Evolutionary conservation across 2,329 filamentous ascomycete species (phyloP).

Genomic region (Cladosporium cucumerinum): DNA sequence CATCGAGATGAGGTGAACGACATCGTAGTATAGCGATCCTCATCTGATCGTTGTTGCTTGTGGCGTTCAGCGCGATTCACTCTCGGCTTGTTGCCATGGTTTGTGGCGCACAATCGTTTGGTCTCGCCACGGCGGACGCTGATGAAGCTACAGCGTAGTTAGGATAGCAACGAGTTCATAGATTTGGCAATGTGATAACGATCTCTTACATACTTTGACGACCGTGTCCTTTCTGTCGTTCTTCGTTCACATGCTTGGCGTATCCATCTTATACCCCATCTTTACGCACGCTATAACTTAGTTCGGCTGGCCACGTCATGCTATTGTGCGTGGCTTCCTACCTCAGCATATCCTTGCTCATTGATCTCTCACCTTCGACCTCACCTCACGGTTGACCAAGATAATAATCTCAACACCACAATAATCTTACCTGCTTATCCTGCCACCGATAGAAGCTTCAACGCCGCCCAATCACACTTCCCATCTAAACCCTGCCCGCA

Average conservation of each 20-base stretch:
- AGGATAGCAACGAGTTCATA: background rate
- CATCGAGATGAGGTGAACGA: background rate
- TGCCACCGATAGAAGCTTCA: background rate
- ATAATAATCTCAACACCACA: background rate
- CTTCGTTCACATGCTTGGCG: background rate
- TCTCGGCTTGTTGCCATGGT: background rate
- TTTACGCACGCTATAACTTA: conserved; percentile 2
- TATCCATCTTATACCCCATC: conserved; percentile 7
- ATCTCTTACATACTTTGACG: background rate
- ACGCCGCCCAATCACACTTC: background rate
- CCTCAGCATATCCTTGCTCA: background rate
- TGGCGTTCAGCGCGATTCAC: conserved; percentile 1
- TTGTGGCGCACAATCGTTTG: background rate
- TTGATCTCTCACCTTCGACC: background rate
- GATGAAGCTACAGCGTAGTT: background rate
- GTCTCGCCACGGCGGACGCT: background rate
- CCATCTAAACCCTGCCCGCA: background rate
- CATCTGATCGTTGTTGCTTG: background rate
- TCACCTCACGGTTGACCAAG: background rate
- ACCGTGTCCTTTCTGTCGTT: background rate
- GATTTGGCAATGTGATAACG: conserved; percentile 11
- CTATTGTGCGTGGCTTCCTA: background rate
- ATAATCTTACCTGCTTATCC: background rate
- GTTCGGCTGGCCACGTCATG: conserved; percentile 9
- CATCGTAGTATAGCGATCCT: background rate